A percentile compares a stretch with the other conserved stretches of the same genome.
Evolutionary conservation across 345 rosid genomes (phyloP).

Genomic region (Kandelia obovata): DNA sequence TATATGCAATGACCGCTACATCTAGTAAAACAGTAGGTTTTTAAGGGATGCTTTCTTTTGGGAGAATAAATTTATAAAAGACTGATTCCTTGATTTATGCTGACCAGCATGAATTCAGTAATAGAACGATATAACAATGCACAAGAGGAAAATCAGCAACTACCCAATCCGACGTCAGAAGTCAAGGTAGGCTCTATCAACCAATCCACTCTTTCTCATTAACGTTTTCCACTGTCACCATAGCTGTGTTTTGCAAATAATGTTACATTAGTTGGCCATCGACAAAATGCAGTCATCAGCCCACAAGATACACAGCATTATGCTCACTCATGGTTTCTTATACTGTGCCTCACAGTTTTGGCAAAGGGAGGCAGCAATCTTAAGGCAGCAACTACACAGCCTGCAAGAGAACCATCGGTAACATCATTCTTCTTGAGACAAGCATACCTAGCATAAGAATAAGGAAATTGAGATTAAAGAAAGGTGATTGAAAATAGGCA

Average conservation of each 20-base stretch:
- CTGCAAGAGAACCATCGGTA: conserved; percentile 36
- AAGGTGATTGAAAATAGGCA: background rate
- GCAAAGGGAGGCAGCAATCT: conserved; percentile 34
- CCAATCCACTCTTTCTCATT: background rate
- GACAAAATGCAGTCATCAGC: background rate
- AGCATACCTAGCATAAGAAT: background rate
- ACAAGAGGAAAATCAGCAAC: conserved; percentile 52
- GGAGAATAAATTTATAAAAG: too few species aligned
- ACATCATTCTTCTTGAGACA: conserved; percentile 9
- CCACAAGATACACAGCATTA: background rate
- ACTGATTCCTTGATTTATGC: background rate
- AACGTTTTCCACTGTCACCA: background rate
- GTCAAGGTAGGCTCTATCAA: conserved; percentile 42
- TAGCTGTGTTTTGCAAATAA: background rate
- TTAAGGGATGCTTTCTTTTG: too few species aligned
- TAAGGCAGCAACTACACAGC: conserved; percentile 32
- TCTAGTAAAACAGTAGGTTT: too few species aligned
- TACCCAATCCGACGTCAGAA: conserved; percentile 48
- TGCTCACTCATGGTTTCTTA: background rate
- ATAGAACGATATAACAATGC: conserved; percentile 52
- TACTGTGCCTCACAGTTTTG: conserved; percentile 19
- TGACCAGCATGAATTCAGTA: conserved; percentile 56
- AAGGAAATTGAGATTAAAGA: background rate
- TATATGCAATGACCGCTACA: too few species aligned
- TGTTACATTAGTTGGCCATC: background rate